Conservation (phyloP, 2,329 filamentous ascomycete genomes). For the Grosmannia serpens region DNA sequence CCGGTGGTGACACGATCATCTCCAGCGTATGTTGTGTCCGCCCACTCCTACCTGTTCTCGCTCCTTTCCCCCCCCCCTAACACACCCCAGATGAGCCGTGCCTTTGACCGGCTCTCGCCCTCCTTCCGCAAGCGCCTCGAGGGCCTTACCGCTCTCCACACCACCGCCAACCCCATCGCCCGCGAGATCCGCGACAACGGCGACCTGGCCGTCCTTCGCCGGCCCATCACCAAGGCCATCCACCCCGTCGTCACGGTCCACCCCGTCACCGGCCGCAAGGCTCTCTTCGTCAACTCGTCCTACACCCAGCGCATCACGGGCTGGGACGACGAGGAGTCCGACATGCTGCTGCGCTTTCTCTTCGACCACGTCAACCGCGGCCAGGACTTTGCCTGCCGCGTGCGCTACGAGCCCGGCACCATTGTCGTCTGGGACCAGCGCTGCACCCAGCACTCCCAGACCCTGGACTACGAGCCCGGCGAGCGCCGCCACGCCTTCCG, state of each 20-base stretch:
- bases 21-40: not conserved
- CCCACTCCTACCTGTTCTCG: slow-evolving; percentile 23
- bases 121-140: slow-evolving; percentile 69
- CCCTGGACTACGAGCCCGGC: slow-evolving; percentile 12
- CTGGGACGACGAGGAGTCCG: slow-evolving; percentile 76
- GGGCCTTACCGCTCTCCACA: slow-evolving; percentile 65
- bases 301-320: slow-evolving; percentile 54
- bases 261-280: slow-evolving; percentile 73
- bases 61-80: slow-evolving; percentile 28
- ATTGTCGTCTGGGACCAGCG: slow-evolving; percentile 28
- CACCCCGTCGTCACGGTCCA: slow-evolving; percentile 76
- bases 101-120: slow-evolving; percentile 70
- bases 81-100: slow-evolving; percentile 34
- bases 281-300: slow-evolving; percentile 60
- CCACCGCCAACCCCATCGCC: slow-evolving; percentile 13
- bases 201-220: slow-evolving; percentile 13
- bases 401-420: slow-evolving; percentile 33
- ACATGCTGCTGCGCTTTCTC: slow-evolving; percentile 35
- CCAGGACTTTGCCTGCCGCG: slow-evolving; percentile 34
- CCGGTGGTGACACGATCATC: slow-evolving; percentile 79
- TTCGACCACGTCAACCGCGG: slow-evolving; percentile 31
- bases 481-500: slow-evolving; percentile 15
- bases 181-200: slow-evolving; percentile 14
- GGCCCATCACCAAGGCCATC: slow-evolving; percentile 47
- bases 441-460: slow-evolving; percentile 14